These are phyloP conservation scores for Hypericum androsaemum DNA, from an alignment of 345 rosid species.

Conservation along the genomic window DNA sequence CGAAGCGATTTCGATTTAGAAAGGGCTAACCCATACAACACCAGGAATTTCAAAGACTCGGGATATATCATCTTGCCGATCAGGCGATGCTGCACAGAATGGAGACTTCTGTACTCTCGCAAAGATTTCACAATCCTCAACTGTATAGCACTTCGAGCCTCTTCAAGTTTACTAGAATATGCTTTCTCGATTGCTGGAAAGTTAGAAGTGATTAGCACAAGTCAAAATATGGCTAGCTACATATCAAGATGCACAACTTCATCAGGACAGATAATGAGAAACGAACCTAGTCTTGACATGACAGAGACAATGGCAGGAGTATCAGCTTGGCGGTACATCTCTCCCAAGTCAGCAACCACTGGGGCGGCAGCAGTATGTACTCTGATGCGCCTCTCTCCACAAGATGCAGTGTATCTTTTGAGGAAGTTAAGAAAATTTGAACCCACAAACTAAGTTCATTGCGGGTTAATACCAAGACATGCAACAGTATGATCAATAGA, in stretches of 20 bases:
- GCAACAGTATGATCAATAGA: no score
- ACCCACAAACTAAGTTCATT: background rate
- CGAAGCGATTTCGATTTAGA: constrained; percentile 73
- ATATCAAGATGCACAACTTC: constrained; percentile 13
- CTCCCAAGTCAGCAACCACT: constrained; percentile 84
- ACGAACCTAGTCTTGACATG: constrained; percentile 73
- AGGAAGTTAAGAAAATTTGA: constrained; percentile 36
- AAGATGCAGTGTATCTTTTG: constrained; percentile 91
- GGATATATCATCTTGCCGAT: constrained; percentile 93
- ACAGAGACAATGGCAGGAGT: constrained; percentile 76
- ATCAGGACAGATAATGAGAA: constrained; percentile 7
- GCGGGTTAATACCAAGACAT: no score
- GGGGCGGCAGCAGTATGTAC: constrained; percentile 92
- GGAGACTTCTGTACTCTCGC: constrained; percentile 77
- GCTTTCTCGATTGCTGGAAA: constrained; percentile 92
- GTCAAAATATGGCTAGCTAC: constrained; percentile 2
- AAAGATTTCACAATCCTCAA: constrained; percentile 84
- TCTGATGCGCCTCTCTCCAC: constrained; percentile 99
- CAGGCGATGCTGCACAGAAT: constrained; percentile 90
- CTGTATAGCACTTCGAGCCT: constrained; percentile 67
- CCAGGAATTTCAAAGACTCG: constrained; percentile 71
- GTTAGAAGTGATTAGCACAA: constrained; percentile 6
- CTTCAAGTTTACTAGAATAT: constrained; percentile 79
- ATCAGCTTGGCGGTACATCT: constrained; percentile 96
- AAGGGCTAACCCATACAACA: constrained; percentile 77